Conservation (phyloP, 805 yeast genomes). For the Yarrowia sp. region DNA sequence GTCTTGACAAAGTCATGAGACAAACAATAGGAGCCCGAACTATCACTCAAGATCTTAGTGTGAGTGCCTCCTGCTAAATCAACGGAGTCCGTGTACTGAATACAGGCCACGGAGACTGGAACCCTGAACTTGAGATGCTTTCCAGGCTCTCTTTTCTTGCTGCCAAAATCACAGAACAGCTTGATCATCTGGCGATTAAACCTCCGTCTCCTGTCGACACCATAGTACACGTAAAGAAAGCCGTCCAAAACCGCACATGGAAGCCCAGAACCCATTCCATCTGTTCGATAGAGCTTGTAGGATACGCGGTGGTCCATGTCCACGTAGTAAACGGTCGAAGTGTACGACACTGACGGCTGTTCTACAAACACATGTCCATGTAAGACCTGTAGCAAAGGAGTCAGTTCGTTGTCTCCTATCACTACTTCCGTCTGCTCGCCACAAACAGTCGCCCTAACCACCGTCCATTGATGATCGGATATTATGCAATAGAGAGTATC, state of each 20-base stretch:
- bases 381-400: constrained; percentile 15
- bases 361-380: constrained; percentile 26
- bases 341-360: constrained; percentile 21
- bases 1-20: constrained; percentile 24
- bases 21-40: background rate
- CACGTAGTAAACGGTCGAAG: constrained; percentile 22
- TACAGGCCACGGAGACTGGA: constrained; percentile 20
- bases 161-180: constrained; percentile 31
- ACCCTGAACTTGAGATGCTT: background rate
- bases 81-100: constrained; percentile 24
- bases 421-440: constrained; percentile 9
- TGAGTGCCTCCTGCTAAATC: constrained; percentile 32
- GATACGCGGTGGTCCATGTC: constrained; percentile 13
- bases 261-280: constrained; percentile 25
- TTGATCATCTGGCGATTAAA: constrained; percentile 26
- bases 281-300: constrained; percentile 19
- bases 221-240: constrained; percentile 25
- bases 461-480: constrained; percentile 17
- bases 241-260: constrained; percentile 28
- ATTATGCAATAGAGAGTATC: constrained; percentile 25
- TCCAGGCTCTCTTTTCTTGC: constrained; percentile 19
- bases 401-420: constrained; percentile 21
- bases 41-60: constrained; percentile 17
- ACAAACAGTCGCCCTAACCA: background rate
- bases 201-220: constrained; percentile 17